A percentile compares a stretch with the other conserved stretches of the same genome.
phyloP scores from a whole-genome alignment of 1,284 basidiomycete species.

The Puccinia hordei region DNA sequence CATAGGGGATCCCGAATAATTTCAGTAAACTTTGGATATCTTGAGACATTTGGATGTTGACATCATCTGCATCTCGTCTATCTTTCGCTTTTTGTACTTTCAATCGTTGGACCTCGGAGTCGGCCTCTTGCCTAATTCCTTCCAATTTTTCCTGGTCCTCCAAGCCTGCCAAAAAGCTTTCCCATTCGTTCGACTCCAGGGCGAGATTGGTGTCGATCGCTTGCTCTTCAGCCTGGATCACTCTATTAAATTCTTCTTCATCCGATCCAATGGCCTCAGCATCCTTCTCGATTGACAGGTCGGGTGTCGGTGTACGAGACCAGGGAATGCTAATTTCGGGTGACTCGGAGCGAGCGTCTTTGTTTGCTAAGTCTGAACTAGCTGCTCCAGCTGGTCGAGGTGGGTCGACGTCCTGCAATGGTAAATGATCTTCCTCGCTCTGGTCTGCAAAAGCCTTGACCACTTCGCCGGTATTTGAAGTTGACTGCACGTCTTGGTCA shows the following conservation, averaged over 20 bases:
- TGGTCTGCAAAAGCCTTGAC: not conserved
- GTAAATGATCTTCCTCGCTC: not conserved
- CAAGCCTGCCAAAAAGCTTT: constrained; percentile 30
- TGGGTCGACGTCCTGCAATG: not conserved
- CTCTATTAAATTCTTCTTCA: constrained; percentile 37
- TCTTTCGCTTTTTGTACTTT: constrained; percentile 36
- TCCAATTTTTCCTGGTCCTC: constrained; percentile 38
- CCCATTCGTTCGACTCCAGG: constrained; percentile 43
- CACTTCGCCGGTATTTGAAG: not conserved
- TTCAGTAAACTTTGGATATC: constrained; percentile 65
- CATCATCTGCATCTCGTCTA: constrained; percentile 46
- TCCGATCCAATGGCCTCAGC: constrained; percentile 19
- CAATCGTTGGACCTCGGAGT: constrained; percentile 30
- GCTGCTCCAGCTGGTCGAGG: not conserved
- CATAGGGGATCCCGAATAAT: constrained; percentile 94
- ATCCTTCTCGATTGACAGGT: constrained; percentile 4
- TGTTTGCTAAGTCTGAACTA: not conserved
- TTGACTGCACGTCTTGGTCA: not conserved
- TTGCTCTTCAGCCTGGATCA: constrained; percentile 42
- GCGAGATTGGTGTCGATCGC: constrained; percentile 16
- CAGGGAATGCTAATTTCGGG: constrained; percentile 30
- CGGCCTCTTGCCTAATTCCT: constrained; percentile 25
- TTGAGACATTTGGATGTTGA: constrained; percentile 34
- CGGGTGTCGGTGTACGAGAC: constrained; percentile 36
- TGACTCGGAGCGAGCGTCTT: not conserved